phyloP scores from a whole-genome alignment of 148 eudicot genomes.

The Pharnaceum exiguum region DNA sequence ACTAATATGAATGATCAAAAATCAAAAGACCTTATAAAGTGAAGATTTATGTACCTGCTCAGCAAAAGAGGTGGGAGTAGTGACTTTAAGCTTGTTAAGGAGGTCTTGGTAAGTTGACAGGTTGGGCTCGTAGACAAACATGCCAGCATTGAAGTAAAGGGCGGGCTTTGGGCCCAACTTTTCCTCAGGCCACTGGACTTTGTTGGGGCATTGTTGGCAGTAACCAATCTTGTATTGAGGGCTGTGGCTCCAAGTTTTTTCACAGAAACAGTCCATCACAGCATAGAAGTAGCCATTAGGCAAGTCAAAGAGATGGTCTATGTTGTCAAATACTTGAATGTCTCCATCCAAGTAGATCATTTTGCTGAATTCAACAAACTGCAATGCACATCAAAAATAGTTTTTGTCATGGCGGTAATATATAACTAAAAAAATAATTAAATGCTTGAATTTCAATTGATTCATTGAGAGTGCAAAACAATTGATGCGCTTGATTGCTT shows the following conservation, averaged over 20 bases:
- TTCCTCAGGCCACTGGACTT: conserved; percentile 48
- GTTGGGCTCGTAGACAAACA: conserved; percentile 76
- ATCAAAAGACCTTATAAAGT: neutral
- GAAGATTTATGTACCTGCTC: conserved; percentile 45
- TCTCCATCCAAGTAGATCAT: conserved; percentile 89
- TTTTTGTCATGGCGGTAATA: neutral
- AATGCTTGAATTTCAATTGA: no score
- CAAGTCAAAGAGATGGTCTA: conserved; percentile 76
- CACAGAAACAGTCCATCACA: conserved; percentile 89
- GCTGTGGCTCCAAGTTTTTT: conserved; percentile 65
- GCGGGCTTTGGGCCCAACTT: conserved; percentile 53
- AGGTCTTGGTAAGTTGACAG: conserved; percentile 55
- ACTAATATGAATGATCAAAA: neutral
- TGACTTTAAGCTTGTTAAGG: conserved; percentile 34
- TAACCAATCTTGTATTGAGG: conserved; percentile 61
- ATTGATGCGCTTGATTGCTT: no score
- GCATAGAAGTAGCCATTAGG: conserved; percentile 68
- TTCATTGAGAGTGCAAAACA: no score
- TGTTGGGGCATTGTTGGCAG: conserved; percentile 65
- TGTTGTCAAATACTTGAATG: conserved; percentile 74
- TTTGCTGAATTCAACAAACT: conserved; percentile 84
- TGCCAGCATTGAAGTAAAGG: conserved; percentile 79
- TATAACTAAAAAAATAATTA: neutral
- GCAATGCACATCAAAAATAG: neutral
- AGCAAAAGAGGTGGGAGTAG: conserved; percentile 70